These are phyloP conservation scores for Aspergillus hortae DNA, from an alignment of 2,329 filamentous ascomycete genomes.

Conservation along the genomic window DNA sequence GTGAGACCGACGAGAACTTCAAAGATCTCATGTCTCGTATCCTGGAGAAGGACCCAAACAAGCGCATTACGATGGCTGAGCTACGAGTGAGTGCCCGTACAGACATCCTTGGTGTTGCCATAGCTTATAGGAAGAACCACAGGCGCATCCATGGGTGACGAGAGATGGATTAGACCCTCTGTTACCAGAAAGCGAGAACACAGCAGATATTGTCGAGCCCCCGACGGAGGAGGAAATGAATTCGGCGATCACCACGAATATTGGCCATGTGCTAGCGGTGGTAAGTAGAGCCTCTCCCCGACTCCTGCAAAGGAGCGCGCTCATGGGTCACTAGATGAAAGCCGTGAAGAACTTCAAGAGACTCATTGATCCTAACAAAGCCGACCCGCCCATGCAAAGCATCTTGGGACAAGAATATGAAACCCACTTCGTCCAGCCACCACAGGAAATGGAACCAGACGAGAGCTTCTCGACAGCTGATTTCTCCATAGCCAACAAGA, in stretches of 20 bases:
- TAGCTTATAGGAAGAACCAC: constrained; percentile 7
- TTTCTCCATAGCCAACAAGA: constrained; percentile 14
- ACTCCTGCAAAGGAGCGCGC: not conserved
- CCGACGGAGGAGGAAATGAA: constrained; percentile 90
- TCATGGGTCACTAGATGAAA: constrained; percentile 62
- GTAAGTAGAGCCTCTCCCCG: constrained; percentile 42
- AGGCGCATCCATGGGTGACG: constrained; percentile 95
- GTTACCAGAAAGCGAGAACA: constrained; percentile 81
- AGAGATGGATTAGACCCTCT: constrained; percentile 72
- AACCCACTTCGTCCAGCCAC: constrained; percentile 56
- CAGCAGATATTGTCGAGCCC: constrained; percentile 70
- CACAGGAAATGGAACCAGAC: constrained; percentile 48
- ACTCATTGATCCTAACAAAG: constrained; percentile 58
- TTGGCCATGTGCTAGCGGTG: constrained; percentile 80
- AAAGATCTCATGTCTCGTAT: constrained; percentile 69
- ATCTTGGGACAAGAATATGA: constrained; percentile 56
- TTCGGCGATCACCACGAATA: constrained; percentile 83
- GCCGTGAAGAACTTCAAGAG: constrained; percentile 86
- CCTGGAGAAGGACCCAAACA: constrained; percentile 79
- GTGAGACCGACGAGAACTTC: constrained; percentile 65
- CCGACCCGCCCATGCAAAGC: constrained; percentile 50
- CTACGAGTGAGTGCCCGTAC: constrained; percentile 63
- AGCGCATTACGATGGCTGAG: constrained; percentile 77
- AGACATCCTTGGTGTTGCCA: not conserved
- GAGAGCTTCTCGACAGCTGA: constrained; percentile 27